Conservation (phyloP, 108 stramenopile genomes). For the Licmophora abbreviata region DNA sequence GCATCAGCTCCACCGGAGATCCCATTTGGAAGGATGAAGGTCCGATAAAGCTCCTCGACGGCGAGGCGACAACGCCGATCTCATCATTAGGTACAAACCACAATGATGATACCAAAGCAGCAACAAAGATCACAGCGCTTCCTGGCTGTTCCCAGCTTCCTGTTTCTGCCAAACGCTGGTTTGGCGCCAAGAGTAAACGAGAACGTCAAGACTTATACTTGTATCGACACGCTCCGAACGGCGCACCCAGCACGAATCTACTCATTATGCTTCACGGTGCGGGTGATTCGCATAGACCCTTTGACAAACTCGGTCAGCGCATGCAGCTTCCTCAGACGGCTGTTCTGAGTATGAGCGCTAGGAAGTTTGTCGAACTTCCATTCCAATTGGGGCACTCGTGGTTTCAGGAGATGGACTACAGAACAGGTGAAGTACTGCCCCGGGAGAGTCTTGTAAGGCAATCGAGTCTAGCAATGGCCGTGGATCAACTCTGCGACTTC, state of each 20-base stretch:
- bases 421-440: slow-evolving; percentile 18
- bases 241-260: slow-evolving; percentile 16
- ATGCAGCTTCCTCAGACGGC: slow-evolving; percentile 40
- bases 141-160: too few relatives aligned
- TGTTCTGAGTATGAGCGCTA: slow-evolving; percentile 15
- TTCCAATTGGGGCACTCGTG: slow-evolving; percentile 32
- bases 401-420: slow-evolving; percentile 48
- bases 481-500: slow-evolving; percentile 12
- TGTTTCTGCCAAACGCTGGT: background rate
- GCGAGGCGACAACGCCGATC: background rate
- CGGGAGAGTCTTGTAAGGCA: slow-evolving; percentile 14
- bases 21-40: slow-evolving; percentile 1
- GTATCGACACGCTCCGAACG: background rate
- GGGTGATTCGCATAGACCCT: slow-evolving; percentile 29
- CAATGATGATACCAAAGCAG: background rate
- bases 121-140: background rate
- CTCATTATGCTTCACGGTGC: slow-evolving; percentile 38
- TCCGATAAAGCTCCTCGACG: background rate
- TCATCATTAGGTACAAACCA: background rate
- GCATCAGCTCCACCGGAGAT: background rate
- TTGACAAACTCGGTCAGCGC: slow-evolving; percentile 17
- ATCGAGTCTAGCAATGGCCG: slow-evolving; percentile 10
- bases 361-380: slow-evolving; percentile 16
- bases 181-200: background rate
- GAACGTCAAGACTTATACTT: background rate